Evolutionary conservation across 495 filamentous ascomycete species (phyloP).

Genomic region (Daldinia childiae): DNA sequence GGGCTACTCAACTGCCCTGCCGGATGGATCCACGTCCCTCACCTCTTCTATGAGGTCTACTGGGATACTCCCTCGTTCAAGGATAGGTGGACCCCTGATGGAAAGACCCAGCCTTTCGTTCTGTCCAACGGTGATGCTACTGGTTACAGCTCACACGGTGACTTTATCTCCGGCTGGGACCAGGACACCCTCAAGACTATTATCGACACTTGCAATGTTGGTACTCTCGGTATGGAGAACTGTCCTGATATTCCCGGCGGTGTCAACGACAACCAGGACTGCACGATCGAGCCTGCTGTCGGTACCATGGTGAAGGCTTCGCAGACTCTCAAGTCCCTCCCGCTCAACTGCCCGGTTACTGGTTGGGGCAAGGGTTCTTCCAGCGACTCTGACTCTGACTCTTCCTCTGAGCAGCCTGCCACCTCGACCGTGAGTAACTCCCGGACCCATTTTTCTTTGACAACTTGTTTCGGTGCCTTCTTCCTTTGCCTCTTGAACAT

Average conservation of each 20-base stretch:
- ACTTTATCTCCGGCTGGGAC: slow-evolving; percentile 82
- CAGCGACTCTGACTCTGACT: slow-evolving; percentile 20
- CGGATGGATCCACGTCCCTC: slow-evolving; percentile 64
- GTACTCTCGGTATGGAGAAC: slow-evolving; percentile 60
- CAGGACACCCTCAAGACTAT: slow-evolving; percentile 66
- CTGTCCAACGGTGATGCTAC: slow-evolving; percentile 68
- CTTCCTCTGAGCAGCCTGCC: slow-evolving; percentile 11
- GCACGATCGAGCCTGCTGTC: slow-evolving; percentile 58
- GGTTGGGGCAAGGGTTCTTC: slow-evolving; percentile 53
- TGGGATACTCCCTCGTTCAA: slow-evolving; percentile 67
- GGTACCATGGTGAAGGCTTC: slow-evolving; percentile 46
- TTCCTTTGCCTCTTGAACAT: slow-evolving; percentile 8
- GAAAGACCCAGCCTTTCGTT: slow-evolving; percentile 70
- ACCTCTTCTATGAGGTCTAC: slow-evolving; percentile 75
- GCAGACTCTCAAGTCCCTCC: slow-evolving; percentile 55
- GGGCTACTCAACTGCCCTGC: slow-evolving; percentile 69
- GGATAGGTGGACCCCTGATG: slow-evolving; percentile 64
- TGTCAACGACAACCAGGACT: slow-evolving; percentile 54
- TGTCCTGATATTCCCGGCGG: slow-evolving; percentile 62
- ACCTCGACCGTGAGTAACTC: slow-evolving; percentile 28
- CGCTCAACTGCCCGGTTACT: slow-evolving; percentile 65
- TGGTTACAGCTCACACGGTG: slow-evolving; percentile 70
- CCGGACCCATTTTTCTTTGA: slow-evolving; percentile 11
- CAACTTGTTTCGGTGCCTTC: slow-evolving; percentile 8
- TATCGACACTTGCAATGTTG: slow-evolving; percentile 67